phyloP scores from a whole-genome alignment of 345 rosid genomes.

The Iberis pinnata region DNA sequence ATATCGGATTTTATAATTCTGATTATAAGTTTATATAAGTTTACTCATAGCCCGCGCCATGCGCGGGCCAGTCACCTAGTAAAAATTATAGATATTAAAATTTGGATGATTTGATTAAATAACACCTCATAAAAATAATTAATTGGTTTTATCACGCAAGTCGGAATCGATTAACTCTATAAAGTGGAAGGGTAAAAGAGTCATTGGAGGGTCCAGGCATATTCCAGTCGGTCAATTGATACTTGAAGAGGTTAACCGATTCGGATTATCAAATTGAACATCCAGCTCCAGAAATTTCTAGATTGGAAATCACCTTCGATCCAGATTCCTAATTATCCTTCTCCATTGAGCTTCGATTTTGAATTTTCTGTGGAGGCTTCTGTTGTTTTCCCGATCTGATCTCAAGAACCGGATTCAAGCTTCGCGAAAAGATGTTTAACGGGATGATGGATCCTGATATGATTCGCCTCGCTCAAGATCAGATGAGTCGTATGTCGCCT shows the following conservation, averaged over 20 bases:
- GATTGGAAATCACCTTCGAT: background rate
- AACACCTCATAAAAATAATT: no score
- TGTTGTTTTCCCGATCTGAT: slow-evolving; percentile 10
- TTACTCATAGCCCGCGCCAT: no score
- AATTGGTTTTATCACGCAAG: no score
- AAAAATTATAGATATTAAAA: no score
- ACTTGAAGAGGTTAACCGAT: no score
- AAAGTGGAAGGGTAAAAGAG: background rate
- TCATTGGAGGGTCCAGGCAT: background rate
- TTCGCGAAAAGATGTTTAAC: slow-evolving; percentile 44
- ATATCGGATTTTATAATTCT: no score
- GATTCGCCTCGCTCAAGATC: slow-evolving; percentile 84
- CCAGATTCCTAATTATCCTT: slow-evolving; percentile 3
- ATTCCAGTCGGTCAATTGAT: background rate
- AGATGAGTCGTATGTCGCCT: slow-evolving; percentile 54
- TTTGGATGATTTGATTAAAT: no score
- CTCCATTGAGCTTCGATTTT: background rate
- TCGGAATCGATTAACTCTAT: background rate
- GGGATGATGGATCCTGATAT: slow-evolving; percentile 96
- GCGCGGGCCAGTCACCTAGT: no score
- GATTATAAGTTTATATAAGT: no score
- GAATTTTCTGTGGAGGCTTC: background rate
- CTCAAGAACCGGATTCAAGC: slow-evolving; percentile 3
- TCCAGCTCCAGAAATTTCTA: no score
- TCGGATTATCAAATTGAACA: background rate